Evolutionary conservation across 2,329 filamentous ascomycete species (phyloP), one percentile per base, ranked within the genome.

Genomic region (Emericellopsis atlantica): DNA sequence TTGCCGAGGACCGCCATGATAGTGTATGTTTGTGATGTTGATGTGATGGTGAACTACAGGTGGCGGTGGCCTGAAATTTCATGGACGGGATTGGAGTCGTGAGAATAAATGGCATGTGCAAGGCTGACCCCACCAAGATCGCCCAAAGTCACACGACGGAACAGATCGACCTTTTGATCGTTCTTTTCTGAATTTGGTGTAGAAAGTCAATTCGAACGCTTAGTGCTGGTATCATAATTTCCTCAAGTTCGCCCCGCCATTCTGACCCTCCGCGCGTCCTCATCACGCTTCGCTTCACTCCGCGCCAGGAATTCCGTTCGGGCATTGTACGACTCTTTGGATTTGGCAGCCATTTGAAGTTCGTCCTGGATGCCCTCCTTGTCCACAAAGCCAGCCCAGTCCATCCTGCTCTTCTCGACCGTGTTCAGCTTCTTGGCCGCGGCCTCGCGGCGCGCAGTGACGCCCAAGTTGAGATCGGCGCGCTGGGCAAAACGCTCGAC

Each of bases 321-420:
- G 16, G 69, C 70, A 2, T 72, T 68, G 53, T 74, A 83, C 18
- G 76, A 79, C 46, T 70, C 69, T 60, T 82, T 83, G 31, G 73
- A 74, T 60, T 73, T 74, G 43, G 78, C 75, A 21, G 79, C 77
- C 37, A 79, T 64, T 57, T 72, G 71, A 43, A 84, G 63, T 56
- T 84, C 79, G 57, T 83, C 77, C 55, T 78, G 71, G 59, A 83
- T 79, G 8, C 79, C 79, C 56, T 81, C 79, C 55, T 79, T 74
- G 59, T 84, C 79, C 43, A 84, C 79, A 50, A 74, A 83, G 11
- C 78, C 77, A 4, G 79, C 79, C 79, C 79, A 84, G 57, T 84
- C 79, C 72, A 84, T 79, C 40, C 76, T 69, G 50, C 76, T 81
- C 69, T 83, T 83, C 60, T 84, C 78, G 14, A 83, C 76, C 14